Percentiles rank a stretch among this genome's conserved stretches.
Conservation (phyloP, 768 basidiomycete species). For the Paxillus involutus region DNA sequence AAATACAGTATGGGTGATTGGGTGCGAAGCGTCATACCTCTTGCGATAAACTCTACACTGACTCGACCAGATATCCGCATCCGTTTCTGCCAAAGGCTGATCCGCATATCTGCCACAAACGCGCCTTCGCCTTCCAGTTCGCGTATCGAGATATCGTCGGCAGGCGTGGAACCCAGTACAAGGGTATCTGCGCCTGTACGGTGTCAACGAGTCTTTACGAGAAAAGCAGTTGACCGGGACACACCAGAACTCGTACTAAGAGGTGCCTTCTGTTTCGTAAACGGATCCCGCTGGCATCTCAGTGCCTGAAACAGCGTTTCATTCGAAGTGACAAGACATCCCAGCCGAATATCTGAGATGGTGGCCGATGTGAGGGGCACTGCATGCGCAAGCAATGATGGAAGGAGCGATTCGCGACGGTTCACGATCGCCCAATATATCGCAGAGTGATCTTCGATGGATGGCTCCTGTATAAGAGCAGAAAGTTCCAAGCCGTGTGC, state of each 20-base stretch:
- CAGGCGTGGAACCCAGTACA: constrained; percentile 41
- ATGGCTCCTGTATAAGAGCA: constrained; percentile 57
- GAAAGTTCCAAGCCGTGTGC: constrained; percentile 51
- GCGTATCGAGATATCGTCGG: constrained; percentile 56
- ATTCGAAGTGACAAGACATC: constrained; percentile 46
- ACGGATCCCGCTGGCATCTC: constrained; percentile 11
- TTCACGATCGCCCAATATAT: constrained; percentile 77
- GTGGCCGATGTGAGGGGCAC: constrained; percentile 43
- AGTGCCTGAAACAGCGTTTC: constrained; percentile 27
- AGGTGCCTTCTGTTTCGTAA: constrained; percentile 9
- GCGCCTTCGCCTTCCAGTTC: constrained; percentile 50
- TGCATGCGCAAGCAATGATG: constrained; percentile 54
- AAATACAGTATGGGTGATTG: not conserved
- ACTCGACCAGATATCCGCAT: constrained; percentile 62
- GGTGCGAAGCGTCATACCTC: constrained; percentile 30
- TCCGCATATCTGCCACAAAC: constrained; percentile 45
- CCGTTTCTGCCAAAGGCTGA: constrained; percentile 67
- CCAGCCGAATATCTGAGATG: constrained; percentile 60
- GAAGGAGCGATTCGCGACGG: constrained; percentile 38
- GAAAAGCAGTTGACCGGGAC: not conserved
- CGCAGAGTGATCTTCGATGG: constrained; percentile 63
- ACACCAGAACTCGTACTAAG: constrained; percentile 13
- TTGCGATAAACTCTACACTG: constrained; percentile 64
- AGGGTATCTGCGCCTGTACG: constrained; percentile 47
- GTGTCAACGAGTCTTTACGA: not conserved